Conservation (phyloP, 164 flowering plant genomes). For the Vitis cinerea region DNA sequence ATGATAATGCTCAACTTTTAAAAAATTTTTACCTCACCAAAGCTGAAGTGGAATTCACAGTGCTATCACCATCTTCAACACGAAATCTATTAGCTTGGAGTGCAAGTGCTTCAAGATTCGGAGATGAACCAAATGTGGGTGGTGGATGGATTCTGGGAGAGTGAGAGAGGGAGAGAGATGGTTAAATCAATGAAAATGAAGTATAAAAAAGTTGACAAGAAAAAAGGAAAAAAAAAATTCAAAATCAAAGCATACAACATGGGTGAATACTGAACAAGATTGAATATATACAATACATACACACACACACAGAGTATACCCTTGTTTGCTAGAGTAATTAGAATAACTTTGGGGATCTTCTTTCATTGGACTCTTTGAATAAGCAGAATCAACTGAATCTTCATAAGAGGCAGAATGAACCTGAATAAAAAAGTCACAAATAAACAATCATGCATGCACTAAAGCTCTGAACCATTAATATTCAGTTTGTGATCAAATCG, state of each 20-base stretch:
- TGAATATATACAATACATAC: background rate
- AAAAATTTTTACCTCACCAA: conserved; percentile 6
- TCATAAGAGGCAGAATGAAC: conserved; percentile 41
- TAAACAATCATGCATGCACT: background rate
- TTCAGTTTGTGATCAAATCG: background rate
- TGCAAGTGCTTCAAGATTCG: conserved; percentile 41
- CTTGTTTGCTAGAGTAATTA: conserved; percentile 28
- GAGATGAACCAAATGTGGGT: conserved; percentile 49
- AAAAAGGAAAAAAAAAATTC: background rate
- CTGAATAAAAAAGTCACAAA: conserved; percentile 22
- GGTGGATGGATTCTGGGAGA: conserved; percentile 38
- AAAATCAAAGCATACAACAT: background rate
- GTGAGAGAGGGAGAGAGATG: conserved; percentile 1
- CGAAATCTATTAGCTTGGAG: conserved; percentile 21
- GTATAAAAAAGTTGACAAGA: background rate
- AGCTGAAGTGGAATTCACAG: conserved; percentile 15
- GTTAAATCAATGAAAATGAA: background rate
- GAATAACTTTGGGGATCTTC: conserved; percentile 49
- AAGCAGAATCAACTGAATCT: conserved; percentile 24
- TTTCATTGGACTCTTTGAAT: conserved; percentile 27
- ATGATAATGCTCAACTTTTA: background rate
- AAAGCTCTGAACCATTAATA: background rate
- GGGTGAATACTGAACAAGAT: background rate
- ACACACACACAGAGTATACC: conserved; percentile 33
- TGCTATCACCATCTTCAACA: conserved; percentile 27